These are phyloP conservation scores for Polysphondylium violaceum DNA, from an alignment of 78 protist species.

Conservation along the genomic window DNA sequence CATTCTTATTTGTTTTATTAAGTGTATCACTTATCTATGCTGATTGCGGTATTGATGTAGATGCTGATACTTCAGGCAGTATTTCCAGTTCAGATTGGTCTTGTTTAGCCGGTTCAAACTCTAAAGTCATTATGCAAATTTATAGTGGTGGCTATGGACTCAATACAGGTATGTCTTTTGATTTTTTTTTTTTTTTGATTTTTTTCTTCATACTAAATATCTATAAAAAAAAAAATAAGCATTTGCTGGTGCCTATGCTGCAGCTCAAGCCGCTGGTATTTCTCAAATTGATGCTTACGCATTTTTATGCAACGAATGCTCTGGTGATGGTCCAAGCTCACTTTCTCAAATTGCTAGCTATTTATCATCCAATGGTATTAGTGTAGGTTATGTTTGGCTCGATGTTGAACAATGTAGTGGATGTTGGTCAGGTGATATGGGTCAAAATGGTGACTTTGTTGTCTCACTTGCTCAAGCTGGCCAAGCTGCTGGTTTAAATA, in stretches of 20 bases:
- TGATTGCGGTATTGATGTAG: slow-evolving; percentile 48
- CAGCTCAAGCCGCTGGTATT: slow-evolving; percentile 47
- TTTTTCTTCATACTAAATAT: no score
- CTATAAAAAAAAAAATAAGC: no score
- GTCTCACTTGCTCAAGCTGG: slow-evolving; percentile 14
- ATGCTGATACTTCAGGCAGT: neutral
- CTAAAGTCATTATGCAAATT: slow-evolving; percentile 23
- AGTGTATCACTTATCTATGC: slow-evolving; percentile 18
- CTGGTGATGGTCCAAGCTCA: slow-evolving; percentile 13
- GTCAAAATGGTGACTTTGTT: slow-evolving; percentile 24
- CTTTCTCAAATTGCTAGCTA: neutral
- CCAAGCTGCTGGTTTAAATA: neutral
- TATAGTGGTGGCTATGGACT: slow-evolving; percentile 74
- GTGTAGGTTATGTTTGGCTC: slow-evolving; percentile 40
- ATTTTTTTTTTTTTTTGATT: no score
- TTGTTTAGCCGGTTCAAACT: slow-evolving; percentile 41
- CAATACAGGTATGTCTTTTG: neutral
- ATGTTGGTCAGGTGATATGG: no score
- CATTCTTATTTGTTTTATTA: neutral
- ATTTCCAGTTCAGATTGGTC: neutral
- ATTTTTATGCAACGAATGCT: slow-evolving; percentile 45
- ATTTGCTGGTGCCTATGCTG: neutral
- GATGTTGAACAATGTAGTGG: slow-evolving; percentile 66
- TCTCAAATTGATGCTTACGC: slow-evolving; percentile 38
- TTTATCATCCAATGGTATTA: neutral